Conservation (phyloP, 148 eudicot species). For the Beta vulgaris region DNA sequence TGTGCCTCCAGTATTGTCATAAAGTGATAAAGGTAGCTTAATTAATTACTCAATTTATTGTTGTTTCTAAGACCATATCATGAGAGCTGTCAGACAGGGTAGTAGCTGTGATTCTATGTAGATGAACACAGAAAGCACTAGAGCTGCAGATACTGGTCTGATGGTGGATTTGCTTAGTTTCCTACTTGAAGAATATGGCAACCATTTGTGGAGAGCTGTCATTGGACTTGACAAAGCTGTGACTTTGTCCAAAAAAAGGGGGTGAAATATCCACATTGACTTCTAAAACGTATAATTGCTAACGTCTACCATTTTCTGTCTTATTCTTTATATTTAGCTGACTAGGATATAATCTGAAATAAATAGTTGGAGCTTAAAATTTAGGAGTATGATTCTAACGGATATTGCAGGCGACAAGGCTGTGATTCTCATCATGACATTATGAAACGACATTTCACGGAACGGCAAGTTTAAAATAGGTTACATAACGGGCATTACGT, state of each 20-base stretch:
- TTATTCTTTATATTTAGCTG: background rate
- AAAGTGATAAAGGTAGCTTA: background rate
- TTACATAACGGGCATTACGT: no score
- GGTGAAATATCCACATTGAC: background rate
- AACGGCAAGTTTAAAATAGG: no score
- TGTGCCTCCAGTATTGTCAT: background rate
- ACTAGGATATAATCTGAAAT: background rate
- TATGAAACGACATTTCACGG: no score
- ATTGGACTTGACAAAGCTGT: background rate
- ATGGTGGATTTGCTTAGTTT: background rate
- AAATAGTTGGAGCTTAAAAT: background rate
- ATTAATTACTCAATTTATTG: no score
- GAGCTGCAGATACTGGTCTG: background rate
- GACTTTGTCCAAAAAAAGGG: background rate
- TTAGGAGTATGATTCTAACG: background rate
- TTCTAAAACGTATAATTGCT: constrained; percentile 1
- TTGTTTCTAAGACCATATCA: background rate
- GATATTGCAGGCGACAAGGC: no score
- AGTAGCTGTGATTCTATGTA: background rate
- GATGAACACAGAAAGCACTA: background rate
- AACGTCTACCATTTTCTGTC: background rate
- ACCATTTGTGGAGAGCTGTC: background rate
- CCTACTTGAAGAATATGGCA: background rate
- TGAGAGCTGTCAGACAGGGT: background rate
- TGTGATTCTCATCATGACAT: no score